These are phyloP conservation scores for Pochonia chlamydosporia DNA, from an alignment of 2,329 filamentous ascomycete genomes.

Conservation along the genomic window DNA sequence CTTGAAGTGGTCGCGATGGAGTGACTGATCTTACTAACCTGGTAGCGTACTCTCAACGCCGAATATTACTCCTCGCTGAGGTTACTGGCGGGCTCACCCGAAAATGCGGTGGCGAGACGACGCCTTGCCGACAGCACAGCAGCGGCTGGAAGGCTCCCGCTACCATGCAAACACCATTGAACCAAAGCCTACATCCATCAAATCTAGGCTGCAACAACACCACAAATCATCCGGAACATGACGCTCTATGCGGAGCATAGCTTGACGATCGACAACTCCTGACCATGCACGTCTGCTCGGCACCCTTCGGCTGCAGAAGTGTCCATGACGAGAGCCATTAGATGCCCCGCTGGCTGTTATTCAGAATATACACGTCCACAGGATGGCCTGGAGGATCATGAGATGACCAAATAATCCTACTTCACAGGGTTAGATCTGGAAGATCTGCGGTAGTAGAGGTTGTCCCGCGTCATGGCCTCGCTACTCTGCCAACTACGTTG, in stretches of 20 bases:
- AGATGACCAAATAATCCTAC: too few relatives aligned
- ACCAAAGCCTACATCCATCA: not conserved
- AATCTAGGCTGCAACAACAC: not conserved
- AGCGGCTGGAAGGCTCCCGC: not conserved
- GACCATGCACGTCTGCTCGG: not conserved
- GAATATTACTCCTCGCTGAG: not conserved
- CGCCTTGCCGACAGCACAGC: not conserved
- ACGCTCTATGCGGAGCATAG: not conserved
- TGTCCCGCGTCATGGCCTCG: too few relatives aligned
- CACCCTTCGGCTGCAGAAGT: too few relatives aligned
- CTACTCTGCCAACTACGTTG: too few relatives aligned
- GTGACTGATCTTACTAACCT: not conserved
- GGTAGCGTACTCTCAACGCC: not conserved
- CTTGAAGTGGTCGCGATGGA: not conserved
- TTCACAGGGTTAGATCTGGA: too few relatives aligned
- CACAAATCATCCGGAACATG: not conserved
- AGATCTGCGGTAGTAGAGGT: too few relatives aligned
- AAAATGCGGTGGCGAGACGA: not conserved
- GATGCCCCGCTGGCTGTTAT: too few relatives aligned
- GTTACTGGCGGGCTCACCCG: not conserved
- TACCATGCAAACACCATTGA: not conserved
- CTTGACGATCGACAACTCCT: not conserved
- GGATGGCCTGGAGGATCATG: too few relatives aligned
- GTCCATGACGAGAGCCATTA: too few relatives aligned
- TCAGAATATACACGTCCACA: too few relatives aligned